A percentile compares a stretch with the other conserved stretches of the same genome.
phyloP scores from a whole-genome alignment of 805 yeast genomes.

The Starmera dryadoides region DNA sequence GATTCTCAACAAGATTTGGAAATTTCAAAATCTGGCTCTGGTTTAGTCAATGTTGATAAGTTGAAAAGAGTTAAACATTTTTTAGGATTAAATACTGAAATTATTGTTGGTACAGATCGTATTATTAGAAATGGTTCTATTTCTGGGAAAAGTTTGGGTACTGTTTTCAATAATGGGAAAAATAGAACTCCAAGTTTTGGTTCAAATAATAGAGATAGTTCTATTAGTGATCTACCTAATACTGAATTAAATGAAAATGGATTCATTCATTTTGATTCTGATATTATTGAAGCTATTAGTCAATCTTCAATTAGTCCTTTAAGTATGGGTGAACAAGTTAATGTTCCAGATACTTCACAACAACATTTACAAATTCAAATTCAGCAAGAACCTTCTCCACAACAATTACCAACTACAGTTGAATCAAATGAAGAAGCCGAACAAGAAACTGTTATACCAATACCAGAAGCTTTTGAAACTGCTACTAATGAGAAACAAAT shows the following conservation, averaged over 20 bases:
- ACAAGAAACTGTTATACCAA: neutral
- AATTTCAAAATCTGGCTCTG: slow-evolving; percentile 16
- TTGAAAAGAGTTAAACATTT: slow-evolving; percentile 72
- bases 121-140: slow-evolving; percentile 7
- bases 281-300: slow-evolving; percentile 10
- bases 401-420: neutral
- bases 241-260: neutral
- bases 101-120: slow-evolving; percentile 74
- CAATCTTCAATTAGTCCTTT: slow-evolving; percentile 20
- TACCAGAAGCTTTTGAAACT: slow-evolving; percentile 5
- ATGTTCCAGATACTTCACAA: neutral
- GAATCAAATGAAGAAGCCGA: neutral
- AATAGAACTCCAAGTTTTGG: neutral
- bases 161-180: slow-evolving; percentile 2
- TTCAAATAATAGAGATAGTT: neutral
- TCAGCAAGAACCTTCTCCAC: too few species aligned
- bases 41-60: slow-evolving; percentile 72
- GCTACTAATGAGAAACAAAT: slow-evolving; percentile 50
- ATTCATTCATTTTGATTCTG: slow-evolving; percentile 1
- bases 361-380: neutral
- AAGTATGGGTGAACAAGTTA: slow-evolving; percentile 8
- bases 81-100: slow-evolving; percentile 72
- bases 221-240: neutral
- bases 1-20: slow-evolving; percentile 16
- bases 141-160: neutral